Base-by-base conservation (phyloP, 2,329 filamentous ascomycete species). In the Nigrospora osmanthi region DNA sequence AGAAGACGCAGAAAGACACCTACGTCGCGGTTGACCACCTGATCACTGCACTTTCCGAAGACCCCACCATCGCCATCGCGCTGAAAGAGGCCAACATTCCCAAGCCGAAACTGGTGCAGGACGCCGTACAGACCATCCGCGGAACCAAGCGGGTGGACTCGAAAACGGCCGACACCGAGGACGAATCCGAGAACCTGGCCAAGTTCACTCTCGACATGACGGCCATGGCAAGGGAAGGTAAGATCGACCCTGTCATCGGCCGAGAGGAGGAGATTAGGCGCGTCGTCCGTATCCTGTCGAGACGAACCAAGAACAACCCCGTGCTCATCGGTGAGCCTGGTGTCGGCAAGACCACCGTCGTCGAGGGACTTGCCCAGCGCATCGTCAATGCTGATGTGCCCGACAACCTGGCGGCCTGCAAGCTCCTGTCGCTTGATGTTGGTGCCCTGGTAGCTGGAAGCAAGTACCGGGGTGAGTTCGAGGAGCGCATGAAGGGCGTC, bases 201-300 rank as follows among this genome's bases (percentile, higher is more conserved):
- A 98, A 97, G 60, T 98, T 96, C 68, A 97, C 93, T 46, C 93
- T 97, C 58, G 93, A 98, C 67, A 95, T 98, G 89, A 98, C 93
- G 11, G 78, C 87, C 41, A 84, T 96, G 83, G 93, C 93, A 48
- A 79, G 90, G 63, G 93, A 98, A 70, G 94, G 94, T 63, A 97
- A 97, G 69, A 90, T 97, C 47, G 91, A 97, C 63, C 91, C 91
- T 3, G 91, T 97, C 63, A 97, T 97, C 67, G 91, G 91, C 36
- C 81, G 91, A 68, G 91, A 97, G 64, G 91, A 96, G 61, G 93
- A 97, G 65, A 96, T 96, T 57, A 78, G 91, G 58, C 78, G 91
- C 58, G 90, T 95, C 19, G 81, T 97, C 54, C 83, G 91, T 47
- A 97, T 97, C 52, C 72, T 97, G 50, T 95, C 89, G 33, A 79